Base-by-base conservation (phyloP, 106 monocot genomes). In the Apostasia shenzhenica region DNA sequence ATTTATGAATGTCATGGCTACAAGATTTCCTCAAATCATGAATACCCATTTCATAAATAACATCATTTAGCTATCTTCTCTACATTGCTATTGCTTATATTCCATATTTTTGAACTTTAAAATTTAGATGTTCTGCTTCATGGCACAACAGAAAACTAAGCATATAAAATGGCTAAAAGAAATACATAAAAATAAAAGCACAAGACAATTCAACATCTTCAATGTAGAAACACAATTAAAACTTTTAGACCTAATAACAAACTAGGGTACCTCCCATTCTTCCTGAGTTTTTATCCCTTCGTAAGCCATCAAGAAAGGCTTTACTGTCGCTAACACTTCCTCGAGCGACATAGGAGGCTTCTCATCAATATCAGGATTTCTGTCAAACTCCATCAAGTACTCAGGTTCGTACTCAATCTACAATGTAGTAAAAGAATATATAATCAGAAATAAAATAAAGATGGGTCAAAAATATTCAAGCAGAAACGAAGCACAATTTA, bases 331-430 rank as follows among this genome's bases (percentile, higher is more conserved):
- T 67, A 99, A 55, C 10, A 77, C 87, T 14, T 99, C 99, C 8
- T 55, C 68, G 3, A 99, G 77, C 3, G 90, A 48, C 74, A 93
- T 85, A 2, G 92, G 92, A 44, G 99, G 87, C 67, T 82, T 90
- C 79, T 99, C 99, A 66, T 99, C 99, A 2, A 99, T 85, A 79
- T 99, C 99, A 9, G 99, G 99, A 59, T 99, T 89, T 9, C 14
- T 84, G 49, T 81, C 80, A 53, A 99, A 93, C 44, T 73, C 77
- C 75, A 99, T 75, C 77, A 87, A 41, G 70, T 90, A 99, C 78
- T 99, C 99, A 41, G 99, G 99, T 74, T 99, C 99, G 61, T 83
- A 90, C 50, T 99, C 99, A 64, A 93, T 87, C 99, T 99, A 68
- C 72, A 73, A 5, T 26, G 26, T 26, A 26, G 68, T 75, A 74